Evolutionary conservation across 495 filamentous ascomycete species (phyloP).

Genomic region (Aspergillus conjunctus): DNA sequence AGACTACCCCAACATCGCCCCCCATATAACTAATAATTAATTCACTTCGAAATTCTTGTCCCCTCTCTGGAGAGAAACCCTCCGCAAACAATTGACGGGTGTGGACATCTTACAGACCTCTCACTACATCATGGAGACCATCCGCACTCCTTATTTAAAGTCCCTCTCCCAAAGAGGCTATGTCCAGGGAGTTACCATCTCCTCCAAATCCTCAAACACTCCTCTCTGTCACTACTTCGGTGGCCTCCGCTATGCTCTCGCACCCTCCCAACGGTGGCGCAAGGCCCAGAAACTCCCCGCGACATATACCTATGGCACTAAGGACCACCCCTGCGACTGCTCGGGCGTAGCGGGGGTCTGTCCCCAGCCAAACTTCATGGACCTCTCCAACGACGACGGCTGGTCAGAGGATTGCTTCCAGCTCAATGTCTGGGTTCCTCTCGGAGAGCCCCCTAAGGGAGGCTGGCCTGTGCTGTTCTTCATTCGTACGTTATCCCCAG

Average conservation of each 20-base stretch:
- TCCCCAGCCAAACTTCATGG: conserved; percentile 40
- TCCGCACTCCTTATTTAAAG: conserved; percentile 29
- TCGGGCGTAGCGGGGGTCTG: conserved; percentile 36
- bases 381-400: conserved; percentile 23
- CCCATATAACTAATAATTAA: not conserved
- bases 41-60: not conserved
- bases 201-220: conserved; percentile 15
- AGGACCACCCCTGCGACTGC: conserved; percentile 32
- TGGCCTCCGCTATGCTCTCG: conserved; percentile 45
- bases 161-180: conserved; percentile 39
- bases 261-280: conserved; percentile 42
- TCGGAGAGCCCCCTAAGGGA: conserved; percentile 34
- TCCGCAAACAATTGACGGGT: too few species aligned
- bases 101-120: not conserved
- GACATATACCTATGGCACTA: conserved; percentile 41
- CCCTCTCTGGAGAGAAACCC: too few species aligned
- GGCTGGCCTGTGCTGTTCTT: conserved; percentile 51
- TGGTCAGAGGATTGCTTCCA: conserved; percentile 50
- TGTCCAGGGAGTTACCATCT: conserved; percentile 42
- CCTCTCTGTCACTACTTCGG: conserved; percentile 48
- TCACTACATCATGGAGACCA: conserved; percentile 32
- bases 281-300: conserved; percentile 35
- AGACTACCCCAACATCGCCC: not conserved
- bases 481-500: conserved; percentile 37
- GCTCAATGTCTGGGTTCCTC: conserved; percentile 46